phyloP scores from a whole-genome alignment of 2,329 filamentous ascomycete species.

The Curvularia verruculosa region DNA sequence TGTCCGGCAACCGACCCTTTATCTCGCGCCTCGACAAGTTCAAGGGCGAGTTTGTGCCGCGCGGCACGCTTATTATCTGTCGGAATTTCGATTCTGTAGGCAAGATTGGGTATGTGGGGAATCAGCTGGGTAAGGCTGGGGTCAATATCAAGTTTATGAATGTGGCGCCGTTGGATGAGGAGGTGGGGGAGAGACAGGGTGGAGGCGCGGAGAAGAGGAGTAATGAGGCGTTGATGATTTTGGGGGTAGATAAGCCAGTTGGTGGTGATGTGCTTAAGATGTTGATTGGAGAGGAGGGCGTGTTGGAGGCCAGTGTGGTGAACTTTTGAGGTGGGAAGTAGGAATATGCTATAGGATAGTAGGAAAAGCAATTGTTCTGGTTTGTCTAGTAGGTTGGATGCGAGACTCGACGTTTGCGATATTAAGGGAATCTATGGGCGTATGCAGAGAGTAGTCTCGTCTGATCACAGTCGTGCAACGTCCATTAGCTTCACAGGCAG shows the following conservation, averaged over 20 bases:
- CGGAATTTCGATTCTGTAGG: slow-evolving; percentile 82
- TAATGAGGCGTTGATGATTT: slow-evolving; percentile 80
- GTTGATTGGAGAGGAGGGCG: slow-evolving; percentile 58
- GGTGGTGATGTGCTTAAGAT: slow-evolving; percentile 60
- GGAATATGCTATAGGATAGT: background rate
- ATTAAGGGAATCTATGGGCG: too few species aligned
- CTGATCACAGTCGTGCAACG: too few species aligned
- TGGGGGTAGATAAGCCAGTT: slow-evolving; percentile 73
- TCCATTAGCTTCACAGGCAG: too few species aligned
- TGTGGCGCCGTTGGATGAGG: slow-evolving; percentile 64
- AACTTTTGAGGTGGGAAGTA: slow-evolving; percentile 40
- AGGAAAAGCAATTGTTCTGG: background rate
- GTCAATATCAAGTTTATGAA: slow-evolving; percentile 85
- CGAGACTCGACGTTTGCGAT: slow-evolving; percentile 2
- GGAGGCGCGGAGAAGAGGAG: slow-evolving; percentile 16
- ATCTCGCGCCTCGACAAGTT: slow-evolving; percentile 78
- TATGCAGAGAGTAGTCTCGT: background rate
- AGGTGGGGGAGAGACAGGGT: slow-evolving; percentile 32
- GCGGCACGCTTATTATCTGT: slow-evolving; percentile 76
- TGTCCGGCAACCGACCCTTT: slow-evolving; percentile 67
- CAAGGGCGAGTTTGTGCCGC: slow-evolving; percentile 73
- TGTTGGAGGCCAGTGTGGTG: slow-evolving; percentile 60
- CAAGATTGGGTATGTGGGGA: slow-evolving; percentile 81
- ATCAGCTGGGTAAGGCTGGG: slow-evolving; percentile 68
- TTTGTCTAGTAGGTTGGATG: background rate